A percentile compares a stretch with the other conserved stretches of the same genome.
phyloP scores from a whole-genome alignment of 2,329 filamentous ascomycete genomes.

The Metarhizium humberi region DNA sequence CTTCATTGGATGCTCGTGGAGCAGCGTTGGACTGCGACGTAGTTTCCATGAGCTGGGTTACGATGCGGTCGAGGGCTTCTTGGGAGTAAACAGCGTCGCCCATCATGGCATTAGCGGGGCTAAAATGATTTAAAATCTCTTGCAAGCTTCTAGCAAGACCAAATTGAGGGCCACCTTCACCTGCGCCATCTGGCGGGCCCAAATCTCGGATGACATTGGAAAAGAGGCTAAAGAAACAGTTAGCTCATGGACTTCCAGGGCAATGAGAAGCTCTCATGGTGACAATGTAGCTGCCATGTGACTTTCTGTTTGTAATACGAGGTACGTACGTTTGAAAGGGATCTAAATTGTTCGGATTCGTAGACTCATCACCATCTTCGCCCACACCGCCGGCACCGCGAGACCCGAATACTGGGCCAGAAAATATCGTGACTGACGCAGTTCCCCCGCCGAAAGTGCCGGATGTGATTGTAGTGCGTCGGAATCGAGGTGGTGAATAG shows the following conservation, averaged over 20 bases:
- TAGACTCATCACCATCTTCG: slow-evolving; percentile 3
- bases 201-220: slow-evolving; percentile 32
- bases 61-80: slow-evolving; percentile 81
- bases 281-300: too few species aligned
- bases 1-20: slow-evolving; percentile 66
- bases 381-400: background rate
- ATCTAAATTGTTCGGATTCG: slow-evolving; percentile 19
- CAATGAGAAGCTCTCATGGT: background rate
- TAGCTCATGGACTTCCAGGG: background rate
- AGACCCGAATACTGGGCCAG: slow-evolving; percentile 21
- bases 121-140: slow-evolving; percentile 45
- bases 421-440: slow-evolving; percentile 40
- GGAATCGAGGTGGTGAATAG: slow-evolving; percentile 17
- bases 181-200: slow-evolving; percentile 20
- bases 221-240: slow-evolving; percentile 31
- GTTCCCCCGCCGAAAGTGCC: slow-evolving; percentile 29
- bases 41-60: slow-evolving; percentile 81
- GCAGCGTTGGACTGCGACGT: slow-evolving; percentile 68
- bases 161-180: slow-evolving; percentile 13
- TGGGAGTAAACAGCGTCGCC: slow-evolving; percentile 87
- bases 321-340: slow-evolving; percentile 40
- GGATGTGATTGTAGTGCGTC: slow-evolving; percentile 28
- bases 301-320: background rate
- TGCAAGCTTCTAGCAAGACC: slow-evolving; percentile 30
- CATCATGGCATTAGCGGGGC: slow-evolving; percentile 41